Conservation (phyloP, 805 yeast species). For the Barnettozyma pratensis region DNA sequence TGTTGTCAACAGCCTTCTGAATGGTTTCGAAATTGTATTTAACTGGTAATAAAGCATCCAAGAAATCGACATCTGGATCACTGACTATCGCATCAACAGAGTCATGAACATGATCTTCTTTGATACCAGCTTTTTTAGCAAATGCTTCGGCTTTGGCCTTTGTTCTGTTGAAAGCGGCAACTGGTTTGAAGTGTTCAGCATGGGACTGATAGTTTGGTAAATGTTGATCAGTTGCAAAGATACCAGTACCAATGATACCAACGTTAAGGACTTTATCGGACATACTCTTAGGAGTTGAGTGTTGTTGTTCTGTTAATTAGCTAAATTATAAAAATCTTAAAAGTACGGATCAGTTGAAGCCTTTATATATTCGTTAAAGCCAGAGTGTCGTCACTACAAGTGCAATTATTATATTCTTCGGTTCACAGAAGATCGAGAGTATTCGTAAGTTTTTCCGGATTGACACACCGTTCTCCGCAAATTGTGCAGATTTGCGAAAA, state of each 20-base stretch:
- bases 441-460: background rate
- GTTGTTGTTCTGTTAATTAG: background rate
- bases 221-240: slow-evolving; percentile 82
- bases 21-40: slow-evolving; percentile 70
- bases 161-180: slow-evolving; percentile 80
- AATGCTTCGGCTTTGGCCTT: slow-evolving; percentile 76
- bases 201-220: slow-evolving; percentile 62
- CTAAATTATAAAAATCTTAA: background rate
- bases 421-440: background rate
- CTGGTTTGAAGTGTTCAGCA: slow-evolving; percentile 47
- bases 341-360: too few relatives aligned
- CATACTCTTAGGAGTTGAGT: background rate
- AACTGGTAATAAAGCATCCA: slow-evolving; percentile 89
- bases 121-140: slow-evolving; percentile 57
- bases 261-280: slow-evolving; percentile 11
- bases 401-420: background rate
- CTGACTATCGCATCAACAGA: slow-evolving; percentile 38
- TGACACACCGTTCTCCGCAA: background rate
- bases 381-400: too few relatives aligned
- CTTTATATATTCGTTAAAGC: too few relatives aligned
- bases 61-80: slow-evolving; percentile 64
- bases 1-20: slow-evolving; percentile 60
- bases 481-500: too few relatives aligned
- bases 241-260: slow-evolving; percentile 69
- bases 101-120: slow-evolving; percentile 31